Conservation (phyloP, 2,329 filamentous ascomycete genomes). For the Leptographium wingfieldii region DNA sequence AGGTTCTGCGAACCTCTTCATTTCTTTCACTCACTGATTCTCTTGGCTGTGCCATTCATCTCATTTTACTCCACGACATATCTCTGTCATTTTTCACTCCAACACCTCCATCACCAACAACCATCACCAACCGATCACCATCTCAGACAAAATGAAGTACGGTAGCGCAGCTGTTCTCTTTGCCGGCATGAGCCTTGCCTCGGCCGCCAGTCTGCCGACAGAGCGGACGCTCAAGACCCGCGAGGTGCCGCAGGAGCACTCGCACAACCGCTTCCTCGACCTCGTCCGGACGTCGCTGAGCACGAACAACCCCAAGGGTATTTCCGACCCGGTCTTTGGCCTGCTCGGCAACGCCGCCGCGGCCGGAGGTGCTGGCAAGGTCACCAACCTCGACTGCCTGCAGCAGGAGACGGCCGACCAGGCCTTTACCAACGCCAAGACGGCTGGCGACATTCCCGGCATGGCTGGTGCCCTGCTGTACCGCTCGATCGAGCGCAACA, state of each 20-base stretch:
- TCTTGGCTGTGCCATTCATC: not conserved
- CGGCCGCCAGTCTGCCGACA: slow-evolving; percentile 5
- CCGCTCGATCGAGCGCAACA: slow-evolving; percentile 47
- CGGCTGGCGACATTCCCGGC: slow-evolving; percentile 35
- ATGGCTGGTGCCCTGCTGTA: slow-evolving; percentile 41
- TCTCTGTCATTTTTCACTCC: not conserved
- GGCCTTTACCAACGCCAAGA: slow-evolving; percentile 49
- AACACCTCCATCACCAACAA: no score
- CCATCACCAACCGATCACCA: not conserved
- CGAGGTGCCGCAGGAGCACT: slow-evolving; percentile 41
- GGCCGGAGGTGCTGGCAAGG: slow-evolving; percentile 18
- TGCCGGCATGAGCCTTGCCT: slow-evolving; percentile 8
- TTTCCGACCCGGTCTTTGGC: slow-evolving; percentile 33
- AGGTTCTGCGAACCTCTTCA: slow-evolving; percentile 13
- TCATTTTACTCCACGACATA: not conserved
- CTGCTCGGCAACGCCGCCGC: slow-evolving; percentile 33
- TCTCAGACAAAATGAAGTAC: not conserved
- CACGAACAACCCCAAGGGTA: slow-evolving; percentile 34
- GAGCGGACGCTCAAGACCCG: slow-evolving; percentile 15
- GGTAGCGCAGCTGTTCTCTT: slow-evolving; percentile 2
- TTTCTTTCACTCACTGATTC: slow-evolving; percentile 1
- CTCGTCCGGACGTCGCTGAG: slow-evolving; percentile 25
- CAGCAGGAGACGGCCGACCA: slow-evolving; percentile 46
- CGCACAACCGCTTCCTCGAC: slow-evolving; percentile 30
- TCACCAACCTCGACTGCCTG: slow-evolving; percentile 40